Evolutionary conservation across 805 yeast genomes (phyloP).

Genomic region (Saturnispora sanitii): DNA sequence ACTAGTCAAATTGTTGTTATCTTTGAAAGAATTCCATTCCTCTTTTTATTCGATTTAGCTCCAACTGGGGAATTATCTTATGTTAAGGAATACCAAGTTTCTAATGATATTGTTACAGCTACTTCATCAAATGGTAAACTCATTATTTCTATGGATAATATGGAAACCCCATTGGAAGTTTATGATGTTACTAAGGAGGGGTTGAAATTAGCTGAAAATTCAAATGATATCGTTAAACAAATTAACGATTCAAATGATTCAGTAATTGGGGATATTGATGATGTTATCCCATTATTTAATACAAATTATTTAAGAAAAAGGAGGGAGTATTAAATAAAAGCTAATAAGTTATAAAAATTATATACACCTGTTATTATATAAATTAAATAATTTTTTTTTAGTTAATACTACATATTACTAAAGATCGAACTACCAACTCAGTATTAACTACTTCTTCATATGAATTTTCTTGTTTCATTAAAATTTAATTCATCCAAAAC

Average conservation of each 20-base stretch:
- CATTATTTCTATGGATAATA: constrained; percentile 20
- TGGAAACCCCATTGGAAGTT: constrained; percentile 16
- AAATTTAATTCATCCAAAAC: constrained; percentile 20
- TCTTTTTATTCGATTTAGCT: constrained; percentile 30
- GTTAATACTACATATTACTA: too few species aligned
- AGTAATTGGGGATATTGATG: constrained; percentile 24
- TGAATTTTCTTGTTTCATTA: constrained; percentile 18
- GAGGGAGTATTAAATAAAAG: constrained; percentile 45
- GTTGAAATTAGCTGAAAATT: constrained; percentile 15
- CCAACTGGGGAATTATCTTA: constrained; percentile 24
- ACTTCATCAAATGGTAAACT: constrained; percentile 19
- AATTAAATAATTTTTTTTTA: too few species aligned
- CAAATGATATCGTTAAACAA: constrained; percentile 23
- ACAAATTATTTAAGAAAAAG: constrained; percentile 49
- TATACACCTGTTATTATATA: too few species aligned
- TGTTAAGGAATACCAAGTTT: constrained; percentile 21
- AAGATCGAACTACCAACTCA: too few species aligned
- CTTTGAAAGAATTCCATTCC: constrained; percentile 37
- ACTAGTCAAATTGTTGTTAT: constrained; percentile 31
- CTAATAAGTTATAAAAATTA: not conserved
- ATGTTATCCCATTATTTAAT: constrained; percentile 43
- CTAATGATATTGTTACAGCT: constrained; percentile 20
- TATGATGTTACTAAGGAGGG: constrained; percentile 20
- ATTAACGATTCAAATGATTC: constrained; percentile 15
- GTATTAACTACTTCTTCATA: too few species aligned